phyloP scores from a whole-genome alignment of 768 basidiomycete genomes.

The Dioszegia hungarica region DNA sequence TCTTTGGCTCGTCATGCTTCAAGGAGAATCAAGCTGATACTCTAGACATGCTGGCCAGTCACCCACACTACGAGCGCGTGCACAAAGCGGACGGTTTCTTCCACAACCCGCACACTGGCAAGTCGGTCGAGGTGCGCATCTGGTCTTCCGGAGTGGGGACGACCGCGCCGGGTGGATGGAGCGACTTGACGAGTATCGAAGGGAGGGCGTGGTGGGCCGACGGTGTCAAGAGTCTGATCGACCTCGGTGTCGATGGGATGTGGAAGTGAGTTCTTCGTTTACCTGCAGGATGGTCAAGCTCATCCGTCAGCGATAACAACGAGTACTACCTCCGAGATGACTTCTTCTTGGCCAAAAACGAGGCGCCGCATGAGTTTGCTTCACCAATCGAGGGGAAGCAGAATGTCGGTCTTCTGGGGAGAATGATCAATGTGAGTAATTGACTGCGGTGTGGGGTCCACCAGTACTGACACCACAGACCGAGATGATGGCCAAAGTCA shows the following conservation, averaged over 20 bases:
- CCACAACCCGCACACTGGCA: slow-evolving; percentile 30
- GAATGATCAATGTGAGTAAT: slow-evolving; percentile 39
- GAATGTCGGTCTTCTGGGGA: slow-evolving; percentile 37
- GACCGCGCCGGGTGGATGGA: slow-evolving; percentile 42
- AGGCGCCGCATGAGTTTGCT: slow-evolving; percentile 15
- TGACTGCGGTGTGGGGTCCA: slow-evolving; percentile 1
- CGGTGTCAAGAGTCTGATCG: slow-evolving; percentile 39
- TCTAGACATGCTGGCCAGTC: slow-evolving; percentile 32
- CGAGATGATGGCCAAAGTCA: slow-evolving; percentile 36
- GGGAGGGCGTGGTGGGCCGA: slow-evolving; percentile 45
- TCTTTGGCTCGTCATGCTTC: not conserved
- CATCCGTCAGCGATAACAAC: slow-evolving; percentile 43
- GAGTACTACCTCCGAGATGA: slow-evolving; percentile 45
- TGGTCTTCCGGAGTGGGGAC: slow-evolving; percentile 41
- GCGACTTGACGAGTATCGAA: slow-evolving; percentile 40
- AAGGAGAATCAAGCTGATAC: not conserved
- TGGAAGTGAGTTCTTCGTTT: slow-evolving; percentile 40
- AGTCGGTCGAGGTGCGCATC: slow-evolving; percentile 33
- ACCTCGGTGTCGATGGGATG: slow-evolving; percentile 44
- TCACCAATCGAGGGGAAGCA: slow-evolving; percentile 18
- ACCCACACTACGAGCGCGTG: slow-evolving; percentile 37
- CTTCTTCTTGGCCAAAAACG: slow-evolving; percentile 21
- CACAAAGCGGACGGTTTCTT: slow-evolving; percentile 34
- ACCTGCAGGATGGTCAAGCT: not conserved
- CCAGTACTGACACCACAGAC: slow-evolving; percentile 11